These are phyloP conservation scores for Leucocoprinus birnbaumii DNA, from an alignment of 768 basidiomycete species.

Conservation along the genomic window DNA sequence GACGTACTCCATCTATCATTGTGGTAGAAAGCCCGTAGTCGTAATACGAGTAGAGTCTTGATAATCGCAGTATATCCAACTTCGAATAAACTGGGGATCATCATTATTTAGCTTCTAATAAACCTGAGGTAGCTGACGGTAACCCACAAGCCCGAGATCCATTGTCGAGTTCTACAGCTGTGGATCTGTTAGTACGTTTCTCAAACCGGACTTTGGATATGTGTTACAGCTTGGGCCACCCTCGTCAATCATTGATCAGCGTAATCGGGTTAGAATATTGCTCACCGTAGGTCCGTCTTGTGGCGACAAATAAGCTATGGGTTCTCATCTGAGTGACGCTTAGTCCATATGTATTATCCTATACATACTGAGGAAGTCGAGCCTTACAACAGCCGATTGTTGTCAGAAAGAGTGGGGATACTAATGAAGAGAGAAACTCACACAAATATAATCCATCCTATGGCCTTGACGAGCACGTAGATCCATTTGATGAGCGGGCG, in stretches of 20 bases:
- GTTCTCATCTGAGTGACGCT: not conserved
- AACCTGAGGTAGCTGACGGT: too few relatives aligned
- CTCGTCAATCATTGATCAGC: too few relatives aligned
- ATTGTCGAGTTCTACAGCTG: constrained; percentile 5
- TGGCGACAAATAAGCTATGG: not conserved
- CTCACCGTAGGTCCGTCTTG: too few relatives aligned
- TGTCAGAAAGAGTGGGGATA: too few relatives aligned
- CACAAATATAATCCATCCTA: not conserved
- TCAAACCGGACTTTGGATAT: too few relatives aligned
- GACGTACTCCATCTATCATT: not conserved
- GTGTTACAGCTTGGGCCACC: too few relatives aligned
- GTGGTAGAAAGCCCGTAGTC: not conserved
- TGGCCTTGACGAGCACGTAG: not conserved
- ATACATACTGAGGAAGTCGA: constrained; percentile 1
- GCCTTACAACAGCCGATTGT: too few relatives aligned
- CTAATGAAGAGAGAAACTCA: not conserved
- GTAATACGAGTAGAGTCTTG: constrained; percentile 6
- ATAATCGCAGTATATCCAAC: constrained; percentile 4
- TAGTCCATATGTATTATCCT: too few relatives aligned
- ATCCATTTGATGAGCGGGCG: constrained; percentile 1
- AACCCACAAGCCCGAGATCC: constrained; percentile 5
- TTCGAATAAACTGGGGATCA: not conserved
- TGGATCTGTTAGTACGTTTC: not conserved
- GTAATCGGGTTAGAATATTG: not conserved
- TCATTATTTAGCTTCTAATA: too few relatives aligned